phyloP scores from a whole-genome alignment of 2,329 filamentous ascomycete genomes.

The Plenodomus tracheiphilus region DNA sequence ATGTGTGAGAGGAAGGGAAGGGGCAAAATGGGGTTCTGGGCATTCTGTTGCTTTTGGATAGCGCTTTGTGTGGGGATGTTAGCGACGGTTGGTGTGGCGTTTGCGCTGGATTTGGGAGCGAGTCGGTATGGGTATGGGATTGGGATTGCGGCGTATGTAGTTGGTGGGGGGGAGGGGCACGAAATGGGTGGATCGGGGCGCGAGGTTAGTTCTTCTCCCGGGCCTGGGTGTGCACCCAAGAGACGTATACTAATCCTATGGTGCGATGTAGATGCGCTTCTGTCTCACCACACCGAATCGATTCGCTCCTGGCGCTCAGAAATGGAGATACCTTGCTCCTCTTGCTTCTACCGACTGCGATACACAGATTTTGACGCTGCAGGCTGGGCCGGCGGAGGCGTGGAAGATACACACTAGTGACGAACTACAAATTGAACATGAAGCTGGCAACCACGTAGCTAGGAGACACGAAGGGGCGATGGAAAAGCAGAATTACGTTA shows the following conservation, averaged over 20 bases:
- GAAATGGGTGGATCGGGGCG: neutral
- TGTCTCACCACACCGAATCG: slow-evolving; percentile 20
- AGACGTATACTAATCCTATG: neutral
- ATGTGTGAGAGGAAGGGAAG: neutral
- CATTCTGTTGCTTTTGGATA: no score
- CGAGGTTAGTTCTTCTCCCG: no score
- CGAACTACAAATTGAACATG: slow-evolving; percentile 2
- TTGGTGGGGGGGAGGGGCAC: neutral
- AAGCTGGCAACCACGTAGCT: no score
- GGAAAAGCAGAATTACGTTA: no score
- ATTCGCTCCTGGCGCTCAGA: slow-evolving; percentile 16
- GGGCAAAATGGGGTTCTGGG: no score
- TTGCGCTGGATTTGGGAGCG: neutral
- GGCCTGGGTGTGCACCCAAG: no score
- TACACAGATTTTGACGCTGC: slow-evolving; percentile 12
- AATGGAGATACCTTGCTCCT: slow-evolving; percentile 17
- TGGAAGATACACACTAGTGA: slow-evolving; percentile 16
- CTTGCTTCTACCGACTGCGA: slow-evolving; percentile 4
- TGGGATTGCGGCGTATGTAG: neutral
- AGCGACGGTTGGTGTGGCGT: neutral
- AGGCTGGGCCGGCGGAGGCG: slow-evolving; percentile 5
- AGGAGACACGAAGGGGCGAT: no score
- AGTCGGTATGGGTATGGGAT: neutral
- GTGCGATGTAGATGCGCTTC: slow-evolving; percentile 19
- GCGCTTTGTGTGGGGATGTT: neutral